phyloP scores from a whole-genome alignment of 179 eudicot species.

The Beta macrorhiza region DNA sequence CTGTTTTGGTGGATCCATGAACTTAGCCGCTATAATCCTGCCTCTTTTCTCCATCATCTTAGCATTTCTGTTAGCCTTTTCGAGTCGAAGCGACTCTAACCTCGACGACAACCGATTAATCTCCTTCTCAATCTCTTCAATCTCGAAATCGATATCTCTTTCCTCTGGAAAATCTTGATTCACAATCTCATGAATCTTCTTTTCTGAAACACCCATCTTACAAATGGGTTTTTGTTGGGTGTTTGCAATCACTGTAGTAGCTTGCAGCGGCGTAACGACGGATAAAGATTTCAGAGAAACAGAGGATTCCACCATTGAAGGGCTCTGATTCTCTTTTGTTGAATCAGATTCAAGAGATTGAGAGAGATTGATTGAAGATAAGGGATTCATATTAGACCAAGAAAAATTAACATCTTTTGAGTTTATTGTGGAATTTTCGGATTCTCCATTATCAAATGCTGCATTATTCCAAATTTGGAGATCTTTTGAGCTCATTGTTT shows the following conservation, averaged over 20 bases:
- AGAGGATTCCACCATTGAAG: slow-evolving; percentile 26
- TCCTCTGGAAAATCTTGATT: slow-evolving; percentile 33
- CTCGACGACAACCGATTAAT: slow-evolving; percentile 52
- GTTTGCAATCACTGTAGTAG: slow-evolving; percentile 24
- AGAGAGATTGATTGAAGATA: slow-evolving; percentile 31
- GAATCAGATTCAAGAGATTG: slow-evolving; percentile 50
- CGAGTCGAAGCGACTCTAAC: slow-evolving; percentile 54
- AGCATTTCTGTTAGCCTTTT: slow-evolving; percentile 51
- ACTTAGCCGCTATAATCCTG: slow-evolving; percentile 60
- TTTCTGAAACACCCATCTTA: slow-evolving; percentile 26
- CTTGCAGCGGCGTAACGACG: slow-evolving; percentile 27
- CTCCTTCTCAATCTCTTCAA: slow-evolving; percentile 72
- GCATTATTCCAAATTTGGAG: slow-evolving; percentile 78
- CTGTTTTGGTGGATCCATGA: slow-evolving; percentile 54
- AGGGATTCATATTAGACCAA: slow-evolving; percentile 43
- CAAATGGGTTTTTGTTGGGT: slow-evolving; percentile 13
- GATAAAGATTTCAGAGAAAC: slow-evolving; percentile 33
- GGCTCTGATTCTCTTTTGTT: slow-evolving; percentile 61
- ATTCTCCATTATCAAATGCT: slow-evolving; percentile 64
- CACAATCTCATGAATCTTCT: background rate
- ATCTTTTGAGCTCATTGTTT: slow-evolving; percentile 46
- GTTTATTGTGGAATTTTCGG: slow-evolving; percentile 23
- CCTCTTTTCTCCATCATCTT: slow-evolving; percentile 45
- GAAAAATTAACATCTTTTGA: slow-evolving; percentile 21
- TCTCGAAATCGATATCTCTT: slow-evolving; percentile 60